Evolutionary conservation across 2,329 filamentous ascomycete genomes (phyloP), one percentile per base, ranked within the genome.

Genomic region (Penicillium brevicompactum): DNA sequence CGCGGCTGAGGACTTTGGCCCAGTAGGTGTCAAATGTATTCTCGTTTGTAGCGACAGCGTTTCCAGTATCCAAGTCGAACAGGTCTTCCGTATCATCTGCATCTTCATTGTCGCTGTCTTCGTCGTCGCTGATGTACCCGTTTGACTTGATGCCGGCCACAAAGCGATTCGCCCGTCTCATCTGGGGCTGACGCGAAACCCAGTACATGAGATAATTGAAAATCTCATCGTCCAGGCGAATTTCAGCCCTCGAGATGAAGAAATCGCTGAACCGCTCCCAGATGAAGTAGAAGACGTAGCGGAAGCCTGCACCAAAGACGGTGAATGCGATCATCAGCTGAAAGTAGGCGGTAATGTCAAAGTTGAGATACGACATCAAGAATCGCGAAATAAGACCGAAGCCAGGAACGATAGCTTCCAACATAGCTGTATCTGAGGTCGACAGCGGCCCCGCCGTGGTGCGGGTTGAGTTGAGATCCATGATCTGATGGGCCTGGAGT

Each of bases 201-300:
- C 87, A 90, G 24, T 79, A 80, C 85, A 90, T 89, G 40, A 90
- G 66, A 65, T 89, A 88, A 66, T 87, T 87, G 75, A 89, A 90
- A 53, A 88, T 84, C 68, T 90, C 87, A 63, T 91, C 88, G 54
- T 90, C 86, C 27, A 84, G 80, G 43, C 85, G 81, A 38, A 91
- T 83, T 62, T 87, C 84, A 16, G 87, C 86, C 1, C 82, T 84
- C 3, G 84, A 87, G 78, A 88, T 85, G 62, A 87, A 81, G 63
- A 88, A 76, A 5, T 74, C 64, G 41, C 82, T 77, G 30, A 86
- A 59, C 38, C 81, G 69, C 1, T 70, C 67, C 74, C 77, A 81
- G 11, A 83, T 54, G 61, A 79, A 81, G 2, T 75, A 70, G 50
- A 78, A 46, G 43, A 82, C 67, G 61, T 87, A 87, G 57, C 78